Percentiles rank a stretch among this genome's conserved stretches.
phyloP scores from a whole-genome alignment of 345 rosid genomes.

The Brassica rapa region DNA sequence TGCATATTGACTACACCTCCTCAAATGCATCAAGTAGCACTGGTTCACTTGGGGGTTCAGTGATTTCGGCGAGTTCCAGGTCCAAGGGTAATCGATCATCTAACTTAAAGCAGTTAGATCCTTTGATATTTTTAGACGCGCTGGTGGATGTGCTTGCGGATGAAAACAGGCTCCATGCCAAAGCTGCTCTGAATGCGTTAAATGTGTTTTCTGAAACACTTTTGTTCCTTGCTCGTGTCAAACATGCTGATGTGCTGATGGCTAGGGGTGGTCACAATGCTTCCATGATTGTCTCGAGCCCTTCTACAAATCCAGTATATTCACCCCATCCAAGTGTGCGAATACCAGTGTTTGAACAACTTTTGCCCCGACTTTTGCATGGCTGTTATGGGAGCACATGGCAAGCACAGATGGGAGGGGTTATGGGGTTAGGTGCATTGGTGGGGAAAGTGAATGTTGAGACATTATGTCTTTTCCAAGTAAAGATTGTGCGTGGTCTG shows the following conservation, averaged over 20 bases:
- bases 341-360: constrained; percentile 94
- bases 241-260: constrained; percentile 79
- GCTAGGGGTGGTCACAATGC: constrained; percentile 91
- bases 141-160: constrained; percentile 91
- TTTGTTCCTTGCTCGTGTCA: constrained; percentile 85
- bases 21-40: constrained; percentile 52
- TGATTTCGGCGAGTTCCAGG: constrained; percentile 64
- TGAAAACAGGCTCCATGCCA: constrained; percentile 87
- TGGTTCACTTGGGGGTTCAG: constrained; percentile 54
- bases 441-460: constrained; percentile 98
- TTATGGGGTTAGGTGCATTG: constrained; percentile 93
- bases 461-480: constrained; percentile 84
- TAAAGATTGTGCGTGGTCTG: constrained; percentile 77
- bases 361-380: constrained; percentile 93
- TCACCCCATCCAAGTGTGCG: constrained; percentile 91
- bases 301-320: constrained; percentile 97
- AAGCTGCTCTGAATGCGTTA: constrained; percentile 84
- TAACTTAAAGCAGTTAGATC: constrained; percentile 86
- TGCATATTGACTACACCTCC: constrained; percentile 66
- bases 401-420: constrained; percentile 99
- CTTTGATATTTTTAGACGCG: constrained; percentile 85
- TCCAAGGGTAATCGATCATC: constrained; percentile 58
- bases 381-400: constrained; percentile 97
- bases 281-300: constrained; percentile 97
- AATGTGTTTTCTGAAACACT: constrained; percentile 86